A percentile compares a stretch with the other conserved stretches of the same genome.
These are phyloP conservation scores for Sporothrix inflata DNA, from an alignment of 2,329 filamentous ascomycete genomes.

Conservation along the genomic window DNA sequence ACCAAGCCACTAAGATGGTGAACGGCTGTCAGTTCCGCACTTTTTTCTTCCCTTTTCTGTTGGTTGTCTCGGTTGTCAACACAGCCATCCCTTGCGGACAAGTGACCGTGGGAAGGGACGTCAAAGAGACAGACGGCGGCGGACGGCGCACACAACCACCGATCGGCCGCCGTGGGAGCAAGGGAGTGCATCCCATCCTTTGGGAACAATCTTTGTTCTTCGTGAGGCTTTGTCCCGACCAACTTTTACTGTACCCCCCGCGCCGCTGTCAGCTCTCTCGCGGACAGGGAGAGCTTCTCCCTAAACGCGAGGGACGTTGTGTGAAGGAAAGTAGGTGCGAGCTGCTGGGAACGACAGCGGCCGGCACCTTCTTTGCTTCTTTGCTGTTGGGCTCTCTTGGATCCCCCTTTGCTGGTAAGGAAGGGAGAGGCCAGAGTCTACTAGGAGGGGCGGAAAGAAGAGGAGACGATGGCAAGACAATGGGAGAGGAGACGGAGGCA, in stretches of 20 bases:
- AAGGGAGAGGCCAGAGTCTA: not conserved
- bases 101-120: not conserved
- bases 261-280: conserved; percentile 2
- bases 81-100: conserved; percentile 1
- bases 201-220: not conserved
- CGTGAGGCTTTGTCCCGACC: not conserved
- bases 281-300: not conserved
- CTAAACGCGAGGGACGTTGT: not conserved
- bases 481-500: not conserved
- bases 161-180: not conserved
- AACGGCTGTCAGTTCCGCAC: conserved; percentile 7
- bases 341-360: not conserved
- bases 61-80: not conserved
- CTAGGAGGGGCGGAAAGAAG: not conserved
- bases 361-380: not conserved
- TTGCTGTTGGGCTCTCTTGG: not conserved
- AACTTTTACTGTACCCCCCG: not conserved
- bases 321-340: not conserved
- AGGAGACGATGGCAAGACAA: not conserved
- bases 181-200: not conserved
- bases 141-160: not conserved
- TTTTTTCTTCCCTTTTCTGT: not conserved
- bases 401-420: not conserved
- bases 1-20: not conserved
- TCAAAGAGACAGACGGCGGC: not conserved